Conservation (phyloP, 371 early-diverging fungal genomes). For the Capniomyces stellatus region DNA sequence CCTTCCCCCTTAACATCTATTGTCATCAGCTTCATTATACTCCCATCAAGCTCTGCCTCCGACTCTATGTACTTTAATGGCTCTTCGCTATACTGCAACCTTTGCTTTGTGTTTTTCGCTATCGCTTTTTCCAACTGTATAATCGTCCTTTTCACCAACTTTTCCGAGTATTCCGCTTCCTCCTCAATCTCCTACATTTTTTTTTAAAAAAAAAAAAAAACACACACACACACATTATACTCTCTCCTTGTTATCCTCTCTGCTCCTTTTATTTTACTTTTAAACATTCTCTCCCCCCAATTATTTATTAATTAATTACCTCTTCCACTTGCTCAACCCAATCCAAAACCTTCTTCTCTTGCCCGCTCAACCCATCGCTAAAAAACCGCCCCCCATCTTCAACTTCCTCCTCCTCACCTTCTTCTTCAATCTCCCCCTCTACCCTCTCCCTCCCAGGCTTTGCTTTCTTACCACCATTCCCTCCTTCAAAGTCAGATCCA, state of each 20-base stretch:
- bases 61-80: conserved; percentile 67
- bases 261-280: too few relatives aligned
- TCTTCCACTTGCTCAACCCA: conserved; percentile 70
- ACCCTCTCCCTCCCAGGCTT: background rate
- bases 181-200: too few relatives aligned
- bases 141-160: conserved; percentile 60
- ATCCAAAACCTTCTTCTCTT: conserved; percentile 56
- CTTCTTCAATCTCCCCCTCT: too few relatives aligned
- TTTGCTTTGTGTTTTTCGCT: conserved; percentile 67
- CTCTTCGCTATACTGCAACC: conserved; percentile 46
- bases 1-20: conserved; percentile 47
- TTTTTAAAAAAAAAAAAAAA: background rate
- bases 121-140: conserved; percentile 69
- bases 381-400: conserved; percentile 63
- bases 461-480: background rate
- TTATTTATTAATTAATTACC: conserved; percentile 23
- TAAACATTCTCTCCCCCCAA: too few relatives aligned
- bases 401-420: conserved; percentile 23
- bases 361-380: conserved; percentile 62
- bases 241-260: too few relatives aligned
- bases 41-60: conserved; percentile 83
- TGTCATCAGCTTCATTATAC: conserved; percentile 57
- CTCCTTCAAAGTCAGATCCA: too few relatives aligned
- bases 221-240: too few relatives aligned
- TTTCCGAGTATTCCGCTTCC: too few relatives aligned